Evolutionary conservation across 352 stramenopile genomes (phyloP).

Genomic region (Blastocystis sp.): DNA sequence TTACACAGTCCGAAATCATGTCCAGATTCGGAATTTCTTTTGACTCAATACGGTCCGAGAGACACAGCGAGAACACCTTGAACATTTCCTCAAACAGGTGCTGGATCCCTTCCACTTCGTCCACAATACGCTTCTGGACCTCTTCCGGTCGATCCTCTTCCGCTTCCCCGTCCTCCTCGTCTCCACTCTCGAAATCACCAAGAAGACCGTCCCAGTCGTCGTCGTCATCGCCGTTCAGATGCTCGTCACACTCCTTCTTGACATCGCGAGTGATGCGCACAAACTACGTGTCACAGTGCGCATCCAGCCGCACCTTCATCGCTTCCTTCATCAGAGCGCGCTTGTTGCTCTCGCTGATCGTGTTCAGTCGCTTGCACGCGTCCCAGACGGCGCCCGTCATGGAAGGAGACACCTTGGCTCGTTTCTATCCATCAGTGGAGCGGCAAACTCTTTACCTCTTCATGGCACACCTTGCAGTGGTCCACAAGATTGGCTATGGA

Average conservation of each 20-base stretch:
- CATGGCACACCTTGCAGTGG: constrained; percentile 22
- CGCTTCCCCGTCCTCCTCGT: not conserved
- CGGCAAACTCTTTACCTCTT: not conserved
- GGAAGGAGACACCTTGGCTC: not conserved
- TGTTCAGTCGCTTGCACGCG: constrained; percentile 35
- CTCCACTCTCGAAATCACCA: not conserved
- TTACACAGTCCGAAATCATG: constrained; percentile 20
- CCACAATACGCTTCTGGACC: not conserved
- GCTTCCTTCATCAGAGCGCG: constrained; percentile 47
- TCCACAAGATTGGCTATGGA: constrained; percentile 26
- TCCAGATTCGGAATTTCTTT: constrained; percentile 1
- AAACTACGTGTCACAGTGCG: not conserved
- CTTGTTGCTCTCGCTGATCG: constrained; percentile 58
- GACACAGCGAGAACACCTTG: constrained; percentile 23
- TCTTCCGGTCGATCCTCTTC: constrained; percentile 4
- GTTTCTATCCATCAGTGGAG: constrained; percentile 3
- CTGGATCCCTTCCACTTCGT: not conserved
- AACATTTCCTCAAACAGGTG: constrained; percentile 27
- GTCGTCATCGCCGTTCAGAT: constrained; percentile 15
- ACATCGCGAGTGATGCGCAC: constrained; percentile 17
- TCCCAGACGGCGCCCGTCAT: constrained; percentile 48
- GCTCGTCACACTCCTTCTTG: constrained; percentile 13
- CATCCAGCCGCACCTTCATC: not conserved
- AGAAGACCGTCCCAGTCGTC: constrained; percentile 60
- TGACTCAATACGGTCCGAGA: not conserved